phyloP scores from a whole-genome alignment of 495 filamentous ascomycete genomes.

The Hyaloscypha finlandica region DNA sequence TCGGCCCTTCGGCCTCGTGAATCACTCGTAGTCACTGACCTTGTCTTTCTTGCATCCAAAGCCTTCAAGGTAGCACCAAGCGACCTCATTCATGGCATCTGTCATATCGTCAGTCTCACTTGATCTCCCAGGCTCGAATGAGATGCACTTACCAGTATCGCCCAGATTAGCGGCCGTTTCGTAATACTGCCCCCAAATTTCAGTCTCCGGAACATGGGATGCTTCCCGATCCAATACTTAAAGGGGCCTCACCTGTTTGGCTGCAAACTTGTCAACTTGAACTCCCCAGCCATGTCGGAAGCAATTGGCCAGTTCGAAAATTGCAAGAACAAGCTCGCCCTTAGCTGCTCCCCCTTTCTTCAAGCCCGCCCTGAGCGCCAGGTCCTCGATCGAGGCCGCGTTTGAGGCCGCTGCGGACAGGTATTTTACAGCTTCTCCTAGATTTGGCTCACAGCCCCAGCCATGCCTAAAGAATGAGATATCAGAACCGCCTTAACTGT shows the following conservation, averaged over 20 bases:
- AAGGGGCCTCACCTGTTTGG: slow-evolving; percentile 51
- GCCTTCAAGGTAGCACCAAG: slow-evolving; percentile 93
- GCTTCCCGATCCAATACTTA: slow-evolving; percentile 26
- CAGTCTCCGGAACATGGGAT: slow-evolving; percentile 11
- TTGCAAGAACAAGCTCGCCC: slow-evolving; percentile 95
- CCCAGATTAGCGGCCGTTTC: slow-evolving; percentile 95
- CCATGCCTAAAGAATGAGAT: slow-evolving; percentile 66
- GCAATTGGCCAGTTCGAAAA: slow-evolving; percentile 93
- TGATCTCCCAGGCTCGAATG: slow-evolving; percentile 16
- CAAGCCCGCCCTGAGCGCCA: slow-evolving; percentile 79
- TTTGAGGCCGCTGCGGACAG: slow-evolving; percentile 90
- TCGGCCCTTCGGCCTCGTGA: slow-evolving; percentile 11
- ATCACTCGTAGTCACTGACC: slow-evolving; percentile 57
- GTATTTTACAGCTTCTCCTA: slow-evolving; percentile 74
- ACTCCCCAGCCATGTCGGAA: slow-evolving; percentile 98
- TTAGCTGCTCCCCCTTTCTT: slow-evolving; percentile 95
- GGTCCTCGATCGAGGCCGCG: slow-evolving; percentile 79
- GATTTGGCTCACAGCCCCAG: slow-evolving; percentile 80
- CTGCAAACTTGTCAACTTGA: slow-evolving; percentile 82
- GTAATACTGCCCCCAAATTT: slow-evolving; percentile 68
- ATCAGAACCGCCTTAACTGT: slow-evolving; percentile 15
- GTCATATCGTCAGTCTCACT: slow-evolving; percentile 22
- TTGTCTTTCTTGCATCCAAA: slow-evolving; percentile 97
- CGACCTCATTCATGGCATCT: slow-evolving; percentile 97
- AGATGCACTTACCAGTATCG: slow-evolving; percentile 62